phyloP scores from a whole-genome alignment of 371 early-diverging fungal species.

The Lichtheimia hyalospora region DNA sequence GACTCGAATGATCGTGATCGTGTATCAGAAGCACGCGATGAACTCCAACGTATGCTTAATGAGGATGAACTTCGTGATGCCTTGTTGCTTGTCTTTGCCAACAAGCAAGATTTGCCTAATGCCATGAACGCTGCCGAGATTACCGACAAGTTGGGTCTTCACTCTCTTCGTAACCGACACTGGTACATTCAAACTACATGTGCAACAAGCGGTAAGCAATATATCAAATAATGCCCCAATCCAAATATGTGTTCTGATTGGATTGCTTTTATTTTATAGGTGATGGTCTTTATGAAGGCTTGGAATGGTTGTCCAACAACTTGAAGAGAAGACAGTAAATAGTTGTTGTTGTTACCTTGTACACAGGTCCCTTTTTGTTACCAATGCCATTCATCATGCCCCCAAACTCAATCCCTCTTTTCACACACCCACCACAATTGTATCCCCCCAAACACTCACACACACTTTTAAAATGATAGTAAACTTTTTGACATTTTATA shows the following conservation, averaged over 20 bases:
- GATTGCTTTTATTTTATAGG: conserved; percentile 23
- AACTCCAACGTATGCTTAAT: conserved; percentile 84
- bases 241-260: no score
- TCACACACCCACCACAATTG: no score
- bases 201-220: conserved; percentile 80
- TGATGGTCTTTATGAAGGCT: conserved; percentile 96
- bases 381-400: not conserved
- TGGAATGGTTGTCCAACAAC: conserved; percentile 71
- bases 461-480: no score
- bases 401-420: not conserved
- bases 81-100: conserved; percentile 91
- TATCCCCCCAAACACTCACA: no score
- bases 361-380: not conserved
- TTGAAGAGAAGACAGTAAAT: conserved; percentile 38
- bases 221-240: no score
- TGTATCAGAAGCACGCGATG: conserved; percentile 83
- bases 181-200: conserved; percentile 94
- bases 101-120: conserved; percentile 96
- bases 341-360: not conserved
- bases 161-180: conserved; percentile 83
- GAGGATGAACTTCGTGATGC: conserved; percentile 95
- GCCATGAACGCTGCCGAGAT: conserved; percentile 95
- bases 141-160: conserved; percentile 85
- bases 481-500: no score
- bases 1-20: conserved; percentile 94